Percentiles rank a stretch among this genome's conserved stretches.
These are phyloP conservation scores for Starmerella sp. DNA, from an alignment of 805 yeast genomes.

Conservation along the genomic window DNA sequence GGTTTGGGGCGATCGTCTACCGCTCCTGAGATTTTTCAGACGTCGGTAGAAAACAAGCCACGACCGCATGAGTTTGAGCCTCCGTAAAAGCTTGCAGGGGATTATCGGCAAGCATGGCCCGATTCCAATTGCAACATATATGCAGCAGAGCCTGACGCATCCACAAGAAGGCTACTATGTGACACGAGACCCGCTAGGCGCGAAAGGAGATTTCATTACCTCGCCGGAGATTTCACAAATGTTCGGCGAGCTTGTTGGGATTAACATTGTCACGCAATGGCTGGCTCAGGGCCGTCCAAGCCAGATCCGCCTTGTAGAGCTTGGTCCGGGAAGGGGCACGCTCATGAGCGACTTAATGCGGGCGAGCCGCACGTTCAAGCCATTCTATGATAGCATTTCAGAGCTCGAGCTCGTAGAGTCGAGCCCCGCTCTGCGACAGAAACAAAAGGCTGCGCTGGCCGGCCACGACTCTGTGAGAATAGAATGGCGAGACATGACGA, in stretches of 20 bases:
- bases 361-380: conserved; percentile 24
- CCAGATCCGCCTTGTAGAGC: conserved; percentile 50
- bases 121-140: conserved; percentile 55
- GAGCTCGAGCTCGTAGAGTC: conserved; percentile 57
- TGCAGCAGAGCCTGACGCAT: conserved; percentile 71
- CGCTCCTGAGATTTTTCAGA: not conserved
- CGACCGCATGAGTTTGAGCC: not conserved
- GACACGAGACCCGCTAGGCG: conserved; percentile 60
- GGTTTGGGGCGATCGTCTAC: not conserved
- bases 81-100: conserved; percentile 15
- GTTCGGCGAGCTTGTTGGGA: conserved; percentile 75
- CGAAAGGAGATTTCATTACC: conserved; percentile 65
- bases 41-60: not conserved
- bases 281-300: conserved; percentile 41
- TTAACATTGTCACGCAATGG: conserved; percentile 52
- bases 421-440: conserved; percentile 47
- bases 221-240: conserved; percentile 81
- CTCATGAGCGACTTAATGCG: conserved; percentile 54
- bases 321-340: conserved; percentile 82
- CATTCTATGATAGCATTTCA: conserved; percentile 29
- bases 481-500: conserved; percentile 28
- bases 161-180: conserved; percentile 73
- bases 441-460: conserved; percentile 44
- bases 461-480: conserved; percentile 41
- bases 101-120: conserved; percentile 56